Evolutionary conservation across 306 rosid species (phyloP), one percentile per base, ranked within the genome.

Genomic region (Oemleria cerasiformis): DNA sequence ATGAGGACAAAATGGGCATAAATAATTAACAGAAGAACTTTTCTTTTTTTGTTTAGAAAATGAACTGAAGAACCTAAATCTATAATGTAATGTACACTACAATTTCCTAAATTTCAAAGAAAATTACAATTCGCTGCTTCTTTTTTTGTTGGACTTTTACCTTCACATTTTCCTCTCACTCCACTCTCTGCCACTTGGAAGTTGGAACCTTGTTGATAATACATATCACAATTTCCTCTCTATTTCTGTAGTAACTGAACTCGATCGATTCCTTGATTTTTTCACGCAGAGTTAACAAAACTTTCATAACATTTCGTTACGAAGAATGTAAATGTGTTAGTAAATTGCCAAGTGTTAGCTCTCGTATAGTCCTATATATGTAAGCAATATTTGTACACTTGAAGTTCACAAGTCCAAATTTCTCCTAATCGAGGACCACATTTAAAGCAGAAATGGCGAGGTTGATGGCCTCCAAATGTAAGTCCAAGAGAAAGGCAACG

Each of bases 371-470:
- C n/a, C n/a, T 12, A 20, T 43, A 20, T 42, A 20, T 64, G 15
- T 11, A 21, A 56, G 41, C 56, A n/a, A n/a, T n/a, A n/a, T 58
- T 79, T 77, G 69, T 68, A 80, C 75, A 62, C 77, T 76, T 81
- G 78, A 57, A 64, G 65, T 75, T 71, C 83, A 76, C n/a, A n/a
- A n/a, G n/a, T n/a, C n/a, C n/a, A n/a, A n/a, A n/a, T n/a, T n/a
- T n/a, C n/a, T n/a, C n/a, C n/a, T n/a, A n/a, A n/a, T n/a, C n/a
- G n/a, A n/a, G n/a, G n/a, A n/a, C n/a, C n/a, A n/a, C n/a, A n/a
- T n/a, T n/a, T n/a, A n/a, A n/a, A n/a, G n/a, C n/a, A n/a, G 68
- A 80, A 74, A 86, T 78, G 82, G 61, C 61, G 23, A 57, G 74
- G 0, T 44, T 68, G 9, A 83, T 73, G 44, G 68, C 77, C 4